phyloP scores from a whole-genome alignment of 371 early-diverging fungal genomes.

The Mucor piriformis region DNA sequence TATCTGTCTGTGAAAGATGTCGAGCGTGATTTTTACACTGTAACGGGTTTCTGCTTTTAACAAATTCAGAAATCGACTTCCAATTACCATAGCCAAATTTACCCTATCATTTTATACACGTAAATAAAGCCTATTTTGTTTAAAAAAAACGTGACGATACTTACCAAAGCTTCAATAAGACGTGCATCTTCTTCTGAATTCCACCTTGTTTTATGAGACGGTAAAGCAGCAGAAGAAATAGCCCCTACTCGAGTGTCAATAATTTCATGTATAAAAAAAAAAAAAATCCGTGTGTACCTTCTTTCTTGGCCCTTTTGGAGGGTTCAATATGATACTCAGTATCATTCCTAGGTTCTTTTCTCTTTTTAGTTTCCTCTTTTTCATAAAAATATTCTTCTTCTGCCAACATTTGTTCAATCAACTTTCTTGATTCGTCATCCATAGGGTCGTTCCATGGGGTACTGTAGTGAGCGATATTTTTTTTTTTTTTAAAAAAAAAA shows the following conservation, averaged over 20 bases:
- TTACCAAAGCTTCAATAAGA: slow-evolving; percentile 54
- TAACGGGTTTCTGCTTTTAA: slow-evolving; percentile 63
- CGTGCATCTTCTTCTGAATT: slow-evolving; percentile 45
- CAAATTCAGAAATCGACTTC: slow-evolving; percentile 57
- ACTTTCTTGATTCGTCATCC: slow-evolving; percentile 60
- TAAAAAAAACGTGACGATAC: too few relatives aligned
- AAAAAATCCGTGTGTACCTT: too few relatives aligned
- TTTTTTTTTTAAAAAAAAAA: too few relatives aligned
- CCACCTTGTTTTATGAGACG: slow-evolving; percentile 70
- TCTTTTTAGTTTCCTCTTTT: slow-evolving; percentile 18
- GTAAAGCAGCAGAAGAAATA: slow-evolving; percentile 57
- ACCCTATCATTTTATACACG: not conserved
- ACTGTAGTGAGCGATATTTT: not conserved
- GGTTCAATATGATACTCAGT: not conserved
- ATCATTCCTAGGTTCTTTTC: slow-evolving; percentile 1
- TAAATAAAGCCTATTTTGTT: too few relatives aligned
- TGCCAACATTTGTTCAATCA: slow-evolving; percentile 74
- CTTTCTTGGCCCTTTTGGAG: slow-evolving; percentile 16
- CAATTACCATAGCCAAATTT: slow-evolving; percentile 68
- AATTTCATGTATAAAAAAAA: slow-evolving; percentile 1
- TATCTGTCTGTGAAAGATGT: slow-evolving; percentile 57
- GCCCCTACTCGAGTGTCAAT: not conserved
- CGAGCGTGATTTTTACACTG: slow-evolving; percentile 76
- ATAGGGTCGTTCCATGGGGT: slow-evolving; percentile 28
- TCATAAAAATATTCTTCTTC: slow-evolving; percentile 72